These are phyloP conservation scores for Jamesozyma rosinii DNA, from an alignment of 805 yeast species.

Conservation along the genomic window DNA sequence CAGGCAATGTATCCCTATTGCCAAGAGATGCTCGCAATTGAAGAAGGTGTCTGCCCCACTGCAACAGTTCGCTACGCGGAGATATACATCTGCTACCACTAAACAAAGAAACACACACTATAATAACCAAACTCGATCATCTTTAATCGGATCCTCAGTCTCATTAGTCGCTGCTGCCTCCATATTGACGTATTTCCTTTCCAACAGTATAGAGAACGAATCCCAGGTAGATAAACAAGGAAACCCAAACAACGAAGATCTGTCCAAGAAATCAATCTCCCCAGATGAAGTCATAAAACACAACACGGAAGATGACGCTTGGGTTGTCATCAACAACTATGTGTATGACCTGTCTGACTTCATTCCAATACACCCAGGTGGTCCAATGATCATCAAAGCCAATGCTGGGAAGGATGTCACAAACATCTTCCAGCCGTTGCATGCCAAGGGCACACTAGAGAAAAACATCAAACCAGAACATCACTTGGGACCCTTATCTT, in stretches of 20 bases:
- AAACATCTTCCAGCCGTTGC: conserved; percentile 77
- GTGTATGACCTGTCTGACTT: conserved; percentile 73
- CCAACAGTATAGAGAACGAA: not conserved
- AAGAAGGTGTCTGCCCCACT: not conserved
- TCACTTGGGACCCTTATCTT: conserved; percentile 49
- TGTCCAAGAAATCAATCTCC: conserved; percentile 10
- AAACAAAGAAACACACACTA: not conserved
- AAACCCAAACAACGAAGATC: not conserved
- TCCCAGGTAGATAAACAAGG: not conserved
- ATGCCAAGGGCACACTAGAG: conserved; percentile 77
- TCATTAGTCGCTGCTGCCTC: not conserved
- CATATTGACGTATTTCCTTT: not conserved
- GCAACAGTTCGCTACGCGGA: not conserved
- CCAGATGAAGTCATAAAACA: conserved; percentile 58
- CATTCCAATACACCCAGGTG: conserved; percentile 73
- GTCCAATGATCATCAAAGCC: conserved; percentile 61
- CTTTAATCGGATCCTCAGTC: not conserved
- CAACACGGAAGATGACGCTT: conserved; percentile 61
- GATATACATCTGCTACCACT: not conserved
- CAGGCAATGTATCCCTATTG: not conserved
- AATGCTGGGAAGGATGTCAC: conserved; percentile 83
- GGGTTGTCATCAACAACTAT: conserved; percentile 75
- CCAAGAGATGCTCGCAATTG: not conserved
- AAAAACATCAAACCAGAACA: conserved; percentile 50
- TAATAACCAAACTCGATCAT: not conserved